Conservation (phyloP, 2,329 filamentous ascomycete species). For the Epichloe sibirici region DNA sequence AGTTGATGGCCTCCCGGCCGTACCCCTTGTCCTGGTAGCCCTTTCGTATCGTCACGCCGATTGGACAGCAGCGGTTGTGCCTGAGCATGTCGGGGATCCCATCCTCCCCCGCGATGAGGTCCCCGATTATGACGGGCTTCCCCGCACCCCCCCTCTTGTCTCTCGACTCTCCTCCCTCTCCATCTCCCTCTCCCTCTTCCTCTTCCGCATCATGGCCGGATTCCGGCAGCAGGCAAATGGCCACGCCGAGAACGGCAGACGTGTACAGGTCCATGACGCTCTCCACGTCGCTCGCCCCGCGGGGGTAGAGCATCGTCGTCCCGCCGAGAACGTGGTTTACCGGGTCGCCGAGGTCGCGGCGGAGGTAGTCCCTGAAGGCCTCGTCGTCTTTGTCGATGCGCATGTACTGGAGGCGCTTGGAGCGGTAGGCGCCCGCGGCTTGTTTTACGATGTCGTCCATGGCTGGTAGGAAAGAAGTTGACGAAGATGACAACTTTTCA, state of each 20-base stretch:
- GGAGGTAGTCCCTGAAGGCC: neutral
- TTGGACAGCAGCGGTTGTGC: neutral
- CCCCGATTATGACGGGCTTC: too few species aligned
- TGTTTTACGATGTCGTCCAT: too few species aligned
- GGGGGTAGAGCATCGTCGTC: neutral
- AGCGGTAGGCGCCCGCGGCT: neutral
- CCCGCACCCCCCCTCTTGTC: too few species aligned
- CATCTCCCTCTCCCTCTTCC: too few species aligned
- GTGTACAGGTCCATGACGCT: neutral
- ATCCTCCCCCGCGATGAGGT: too few species aligned
- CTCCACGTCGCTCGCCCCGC: neutral
- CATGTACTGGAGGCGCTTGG: neutral
- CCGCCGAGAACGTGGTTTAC: neutral
- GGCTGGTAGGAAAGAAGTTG: too few species aligned
- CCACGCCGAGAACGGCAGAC: neutral
- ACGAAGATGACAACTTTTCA: too few species aligned
- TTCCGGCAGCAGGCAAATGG: neutral
- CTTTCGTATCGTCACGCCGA: constrained; percentile 25
- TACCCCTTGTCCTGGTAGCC: constrained; percentile 28
- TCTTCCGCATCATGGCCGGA: too few species aligned
- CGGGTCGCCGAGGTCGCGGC: neutral
- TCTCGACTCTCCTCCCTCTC: too few species aligned
- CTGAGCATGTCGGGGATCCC: too few species aligned
- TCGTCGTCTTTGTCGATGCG: neutral
- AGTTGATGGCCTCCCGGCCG: constrained; percentile 33